Percentiles rank a stretch among this genome's conserved stretches.
Evolutionary conservation across 352 stramenopile genomes (phyloP).

Genomic region (Pseudoperonospora humuli): DNA sequence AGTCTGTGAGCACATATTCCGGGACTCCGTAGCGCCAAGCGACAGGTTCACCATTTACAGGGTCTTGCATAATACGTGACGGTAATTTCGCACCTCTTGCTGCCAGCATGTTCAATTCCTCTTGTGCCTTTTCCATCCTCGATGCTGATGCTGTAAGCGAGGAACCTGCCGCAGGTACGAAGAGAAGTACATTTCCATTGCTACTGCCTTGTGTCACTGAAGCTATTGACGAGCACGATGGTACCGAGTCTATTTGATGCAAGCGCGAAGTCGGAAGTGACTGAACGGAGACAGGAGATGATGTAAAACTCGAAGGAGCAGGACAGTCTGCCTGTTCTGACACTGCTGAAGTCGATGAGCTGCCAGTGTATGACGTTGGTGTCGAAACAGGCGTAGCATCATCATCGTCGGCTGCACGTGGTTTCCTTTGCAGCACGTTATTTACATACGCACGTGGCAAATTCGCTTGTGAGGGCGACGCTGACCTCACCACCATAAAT

Average conservation of each 20-base stretch:
- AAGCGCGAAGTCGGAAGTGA: constrained; percentile 3
- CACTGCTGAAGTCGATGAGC: constrained; percentile 17
- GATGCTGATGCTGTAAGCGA: constrained; percentile 54
- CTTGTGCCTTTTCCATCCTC: constrained; percentile 49
- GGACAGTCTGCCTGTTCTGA: constrained; percentile 11
- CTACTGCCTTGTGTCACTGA: constrained; percentile 20
- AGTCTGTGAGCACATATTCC: constrained; percentile 68
- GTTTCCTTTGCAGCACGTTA: constrained; percentile 19
- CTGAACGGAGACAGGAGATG: neutral
- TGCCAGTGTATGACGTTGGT: constrained; percentile 18
- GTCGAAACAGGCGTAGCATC: constrained; percentile 17
- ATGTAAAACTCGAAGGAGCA: neutral
- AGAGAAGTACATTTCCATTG: constrained; percentile 54
- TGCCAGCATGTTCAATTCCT: constrained; percentile 50
- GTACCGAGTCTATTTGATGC: constrained; percentile 21
- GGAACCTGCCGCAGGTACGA: constrained; percentile 59
- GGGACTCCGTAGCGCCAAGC: constrained; percentile 59
- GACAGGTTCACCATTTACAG: constrained; percentile 16
- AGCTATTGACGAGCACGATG: constrained; percentile 23
- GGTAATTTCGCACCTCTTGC: constrained; percentile 44
- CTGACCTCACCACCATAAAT: constrained; percentile 3
- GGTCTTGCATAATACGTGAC: constrained; percentile 30
- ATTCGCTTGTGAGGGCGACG: constrained; percentile 25
- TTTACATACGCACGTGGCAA: constrained; percentile 22
- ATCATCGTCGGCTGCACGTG: constrained; percentile 19